Base-by-base conservation (phyloP, 805 yeast species). In the Brettanomyces anomalus region DNA sequence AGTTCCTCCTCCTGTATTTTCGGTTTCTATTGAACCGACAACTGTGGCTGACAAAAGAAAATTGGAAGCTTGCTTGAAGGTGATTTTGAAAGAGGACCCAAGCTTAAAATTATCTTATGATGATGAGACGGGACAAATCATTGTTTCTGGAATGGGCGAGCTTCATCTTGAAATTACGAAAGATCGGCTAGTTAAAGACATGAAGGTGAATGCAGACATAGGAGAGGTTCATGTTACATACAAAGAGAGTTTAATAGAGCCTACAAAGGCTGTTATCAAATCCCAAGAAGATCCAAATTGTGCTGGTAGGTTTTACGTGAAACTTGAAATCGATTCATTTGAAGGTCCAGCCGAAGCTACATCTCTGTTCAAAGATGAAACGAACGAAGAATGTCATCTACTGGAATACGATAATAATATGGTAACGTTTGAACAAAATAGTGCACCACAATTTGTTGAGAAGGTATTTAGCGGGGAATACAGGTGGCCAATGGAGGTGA, bases 1-100 rank as follows among this genome's bases (percentile, higher is more conserved):
- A 0, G 74, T 85, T 1, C 98, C 98, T 1, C 95, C 96, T 1
- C 95, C 97, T 0, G 93, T 93, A 5, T 93, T 90, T 61, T 82
- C 88, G 47, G 79, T 90, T 2, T 73, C 87, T 0, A 71, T 90
- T 26, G 93, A 85, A 48, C 97, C 98, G 0, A 65, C 67, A 37
- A 79, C 95, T 0, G 75, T 86, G 2, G 89, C 96, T 3, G 97
- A 89, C 53, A 77, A 73, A 46, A 68, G 87, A 35, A 69, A 77
- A 36, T 71, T 90, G 78, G 83, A 85, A 37, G 72, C 76, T 5
- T 81, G 94, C 3, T 67, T 93, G 37, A 66, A 68, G 8, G 65
- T 76, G 1, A 61, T 93, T 35, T 60, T 85, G n/a, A 71, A 83
- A 42, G 97, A 93, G 56, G 98, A 93, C 55, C 98, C 98, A 3